Conservation (phyloP, 768 basidiomycete genomes). For the Panaeolus papilionaceus region DNA sequence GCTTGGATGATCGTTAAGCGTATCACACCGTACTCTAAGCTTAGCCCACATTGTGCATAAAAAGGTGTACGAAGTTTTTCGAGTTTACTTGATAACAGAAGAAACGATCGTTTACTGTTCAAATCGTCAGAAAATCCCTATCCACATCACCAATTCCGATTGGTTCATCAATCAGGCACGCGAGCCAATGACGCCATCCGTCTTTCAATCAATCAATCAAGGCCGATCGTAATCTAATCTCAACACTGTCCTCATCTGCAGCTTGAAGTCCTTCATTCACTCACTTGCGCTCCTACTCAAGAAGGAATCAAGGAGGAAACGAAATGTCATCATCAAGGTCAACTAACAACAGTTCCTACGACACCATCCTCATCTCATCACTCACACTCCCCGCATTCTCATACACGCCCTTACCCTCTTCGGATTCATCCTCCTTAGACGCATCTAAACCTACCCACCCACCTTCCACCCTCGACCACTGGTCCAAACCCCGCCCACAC, state of each 20-base stretch:
- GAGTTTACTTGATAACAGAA: too few species aligned
- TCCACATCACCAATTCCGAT: too few species aligned
- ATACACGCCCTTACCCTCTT: neutral
- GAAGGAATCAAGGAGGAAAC: too few species aligned
- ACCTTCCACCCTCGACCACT: conserved; percentile 44
- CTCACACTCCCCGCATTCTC: conserved; percentile 4
- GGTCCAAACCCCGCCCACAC: conserved; percentile 54
- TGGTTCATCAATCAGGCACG: too few species aligned
- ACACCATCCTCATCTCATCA: neutral
- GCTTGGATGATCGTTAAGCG: too few species aligned
- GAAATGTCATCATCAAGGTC: too few species aligned
- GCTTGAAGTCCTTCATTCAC: neutral
- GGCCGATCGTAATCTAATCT: neutral
- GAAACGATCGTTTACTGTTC: too few species aligned
- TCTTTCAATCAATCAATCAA: neutral
- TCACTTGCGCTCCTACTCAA: neutral
- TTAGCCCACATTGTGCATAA: too few species aligned
- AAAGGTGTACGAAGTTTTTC: too few species aligned
- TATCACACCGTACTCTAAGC: too few species aligned
- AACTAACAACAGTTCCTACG: neutral
- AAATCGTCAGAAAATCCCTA: too few species aligned
- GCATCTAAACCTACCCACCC: neutral
- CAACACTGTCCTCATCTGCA: neutral
- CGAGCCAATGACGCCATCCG: too few species aligned
- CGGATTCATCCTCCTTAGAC: conserved; percentile 15